Evolutionary conservation across 441 rosid species (phyloP), one percentile per base, ranked within the genome.

Genomic region (Macaranga tanarius): DNA sequence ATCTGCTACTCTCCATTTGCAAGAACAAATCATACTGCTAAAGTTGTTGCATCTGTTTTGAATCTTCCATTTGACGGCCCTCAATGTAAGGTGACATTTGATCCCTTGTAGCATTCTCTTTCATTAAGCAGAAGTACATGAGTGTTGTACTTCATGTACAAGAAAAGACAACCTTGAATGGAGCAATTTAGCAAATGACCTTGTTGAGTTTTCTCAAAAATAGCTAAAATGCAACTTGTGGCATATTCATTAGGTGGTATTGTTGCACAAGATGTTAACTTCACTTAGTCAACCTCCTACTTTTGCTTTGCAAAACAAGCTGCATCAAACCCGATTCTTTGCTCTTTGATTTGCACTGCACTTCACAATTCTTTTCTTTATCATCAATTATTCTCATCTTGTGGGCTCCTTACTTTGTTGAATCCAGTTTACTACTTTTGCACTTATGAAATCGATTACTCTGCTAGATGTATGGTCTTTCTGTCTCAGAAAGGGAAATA

Each of bases 1-100:
- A 90, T 95, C 23, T 95, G 92, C 79, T 95, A 89, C 83, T 92
- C 99, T 5, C 97, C 97, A 5, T 95, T 92, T 81, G 78, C 97
- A 60, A 88, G 97, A 82, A 95, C 98, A 44, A 83, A 79, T 62
- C 95, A 91, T 86, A 92, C 96, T 13, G 97, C 99, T 23, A 76
- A 79, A 76, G 86, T 87, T 65, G 95, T 80, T 65, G 90, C 93
- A 16, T 89, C 92, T 38, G 89, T 83, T 70, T 72, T 92, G 82
- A 83, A 84, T 72, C 57, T 95, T 71, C 89, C 91, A 1, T 90
- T 92, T 75, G 88, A 84, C 38, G 86, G 90, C 76, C 88, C 97
- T 77, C 98, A 88, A 64, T 91, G 92, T 76, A 90, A 84, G 92
- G 97, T 89, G 51, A 75, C 75, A 13, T 60, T 12, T 69, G n/a